phyloP scores from a whole-genome alignment of 2,329 filamentous ascomycete species.

The Fusarium stilboides region DNA sequence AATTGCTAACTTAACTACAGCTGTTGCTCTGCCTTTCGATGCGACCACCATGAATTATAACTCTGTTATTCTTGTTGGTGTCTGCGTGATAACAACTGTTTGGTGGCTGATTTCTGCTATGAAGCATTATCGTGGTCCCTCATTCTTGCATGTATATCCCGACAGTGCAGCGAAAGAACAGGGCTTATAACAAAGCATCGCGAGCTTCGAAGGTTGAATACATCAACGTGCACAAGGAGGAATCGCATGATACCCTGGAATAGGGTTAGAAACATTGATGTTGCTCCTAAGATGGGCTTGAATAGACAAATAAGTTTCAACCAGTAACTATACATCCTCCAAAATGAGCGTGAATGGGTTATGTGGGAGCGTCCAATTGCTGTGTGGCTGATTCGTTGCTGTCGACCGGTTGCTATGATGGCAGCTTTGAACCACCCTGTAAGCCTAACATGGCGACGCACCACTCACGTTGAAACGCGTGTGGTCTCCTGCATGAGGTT shows the following conservation, averaged over 20 bases:
- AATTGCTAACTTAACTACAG: slow-evolving; percentile 23
- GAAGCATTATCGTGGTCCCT: slow-evolving; percentile 42
- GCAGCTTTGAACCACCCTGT: no score
- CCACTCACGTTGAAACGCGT: background rate
- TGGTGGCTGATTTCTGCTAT: slow-evolving; percentile 46
- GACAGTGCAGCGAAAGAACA: background rate
- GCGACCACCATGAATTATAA: slow-evolving; percentile 48
- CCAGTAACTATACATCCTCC: no score
- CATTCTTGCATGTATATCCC: slow-evolving; percentile 17
- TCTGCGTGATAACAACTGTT: slow-evolving; percentile 30
- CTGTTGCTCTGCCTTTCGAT: slow-evolving; percentile 44
- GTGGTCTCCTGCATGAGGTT: background rate
- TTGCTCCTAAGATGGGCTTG: no score
- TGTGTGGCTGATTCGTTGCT: no score
- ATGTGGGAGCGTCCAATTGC: no score
- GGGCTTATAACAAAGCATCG: background rate
- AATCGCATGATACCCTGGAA: no score
- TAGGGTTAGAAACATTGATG: no score
- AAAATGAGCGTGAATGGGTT: no score
- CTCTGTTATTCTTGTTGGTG: slow-evolving; percentile 41
- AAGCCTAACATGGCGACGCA: no score
- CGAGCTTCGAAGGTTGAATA: background rate
- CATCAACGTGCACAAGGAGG: no score
- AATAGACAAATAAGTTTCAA: no score
- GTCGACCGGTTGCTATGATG: no score